These are phyloP conservation scores for Penicillium egyptiacum DNA, from an alignment of 495 filamentous ascomycete species.

Conservation along the genomic window DNA sequence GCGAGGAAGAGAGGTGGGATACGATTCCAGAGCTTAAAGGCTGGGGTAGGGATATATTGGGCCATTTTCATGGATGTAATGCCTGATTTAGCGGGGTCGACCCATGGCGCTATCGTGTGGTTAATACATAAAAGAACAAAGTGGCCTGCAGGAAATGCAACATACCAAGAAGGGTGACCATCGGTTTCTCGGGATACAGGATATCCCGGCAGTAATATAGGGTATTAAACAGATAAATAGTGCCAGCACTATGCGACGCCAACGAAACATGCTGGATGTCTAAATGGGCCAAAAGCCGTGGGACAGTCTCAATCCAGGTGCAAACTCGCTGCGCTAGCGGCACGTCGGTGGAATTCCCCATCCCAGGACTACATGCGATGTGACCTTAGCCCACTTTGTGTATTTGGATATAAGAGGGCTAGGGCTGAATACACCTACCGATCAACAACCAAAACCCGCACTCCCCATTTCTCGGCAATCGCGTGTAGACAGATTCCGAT, in stretches of 20 bases:
- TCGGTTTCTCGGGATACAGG: conserved; percentile 37
- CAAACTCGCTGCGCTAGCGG: conserved; percentile 36
- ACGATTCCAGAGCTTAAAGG: conserved; percentile 36
- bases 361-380: conserved; percentile 26
- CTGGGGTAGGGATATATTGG: conserved; percentile 27
- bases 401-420: not conserved
- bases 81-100: conserved; percentile 42
- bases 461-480: conserved; percentile 31
- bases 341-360: conserved; percentile 47
- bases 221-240: conserved; percentile 49
- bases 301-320: conserved; percentile 45
- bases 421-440: conserved; percentile 8
- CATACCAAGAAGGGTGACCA: conserved; percentile 37
- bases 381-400: not conserved
- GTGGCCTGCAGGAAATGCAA: not conserved
- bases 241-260: conserved; percentile 46
- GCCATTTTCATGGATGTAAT: conserved; percentile 29
- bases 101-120: conserved; percentile 43
- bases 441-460: conserved; percentile 34
- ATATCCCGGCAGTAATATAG: conserved; percentile 37
- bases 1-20: conserved; percentile 37
- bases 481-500: conserved; percentile 26
- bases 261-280: conserved; percentile 41
- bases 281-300: conserved; percentile 42
- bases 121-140: not conserved